Conservation (phyloP, 2,329 filamentous ascomycete species). For the Rachicladosporium sp. region DNA sequence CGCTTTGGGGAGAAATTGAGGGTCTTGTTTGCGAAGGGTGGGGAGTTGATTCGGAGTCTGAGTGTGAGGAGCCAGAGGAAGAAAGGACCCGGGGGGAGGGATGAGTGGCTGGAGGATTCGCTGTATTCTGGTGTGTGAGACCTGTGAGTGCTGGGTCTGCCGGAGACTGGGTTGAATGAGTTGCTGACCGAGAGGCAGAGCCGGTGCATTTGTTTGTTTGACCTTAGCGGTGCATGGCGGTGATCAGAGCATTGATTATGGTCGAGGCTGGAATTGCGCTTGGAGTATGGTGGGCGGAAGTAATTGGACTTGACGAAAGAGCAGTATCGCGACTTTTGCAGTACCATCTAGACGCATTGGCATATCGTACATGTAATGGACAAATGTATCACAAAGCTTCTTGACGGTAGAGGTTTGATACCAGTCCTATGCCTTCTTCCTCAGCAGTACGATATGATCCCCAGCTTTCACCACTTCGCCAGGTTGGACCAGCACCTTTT, state of each 20-base stretch:
- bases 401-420: no score
- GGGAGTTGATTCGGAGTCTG: constrained; percentile 21
- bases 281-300: no score
- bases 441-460: constrained; percentile 19
- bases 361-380: no score
- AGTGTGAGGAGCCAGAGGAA: constrained; percentile 11
- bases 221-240: neutral
- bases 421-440: neutral
- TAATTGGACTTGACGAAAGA: no score
- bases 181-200: constrained; percentile 2
- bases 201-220: constrained; percentile 3
- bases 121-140: constrained; percentile 19
- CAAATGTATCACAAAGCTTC: no score
- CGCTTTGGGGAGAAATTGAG: constrained; percentile 28
- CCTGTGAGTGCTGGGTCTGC: constrained; percentile 4
- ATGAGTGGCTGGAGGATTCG: constrained; percentile 17
- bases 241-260: no score
- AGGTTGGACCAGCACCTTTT: constrained; percentile 31
- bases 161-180: neutral
- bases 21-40: constrained; percentile 23
- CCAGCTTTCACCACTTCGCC: constrained; percentile 29
- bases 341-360: no score
- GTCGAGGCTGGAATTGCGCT: no score
- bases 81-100: constrained; percentile 5
- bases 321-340: no score